Conservation (phyloP, 495 filamentous ascomycete genomes). For the Staphylotrichum tortipilum region DNA sequence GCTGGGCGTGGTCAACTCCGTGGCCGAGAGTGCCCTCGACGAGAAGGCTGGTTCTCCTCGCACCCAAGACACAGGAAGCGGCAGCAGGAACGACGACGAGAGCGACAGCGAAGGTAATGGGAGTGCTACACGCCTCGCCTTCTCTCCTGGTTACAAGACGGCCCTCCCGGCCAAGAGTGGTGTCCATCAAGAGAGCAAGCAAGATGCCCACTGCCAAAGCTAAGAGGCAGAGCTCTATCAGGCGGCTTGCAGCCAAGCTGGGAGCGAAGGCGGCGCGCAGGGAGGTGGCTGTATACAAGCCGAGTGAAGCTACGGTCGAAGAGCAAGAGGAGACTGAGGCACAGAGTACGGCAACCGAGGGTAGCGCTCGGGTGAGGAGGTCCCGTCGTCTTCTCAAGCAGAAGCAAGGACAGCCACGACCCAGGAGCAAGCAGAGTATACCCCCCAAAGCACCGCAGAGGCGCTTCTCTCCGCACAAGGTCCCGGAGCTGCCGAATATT, state of each 20-base stretch:
- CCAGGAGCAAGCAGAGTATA: neutral
- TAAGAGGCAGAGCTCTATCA: constrained; percentile 5
- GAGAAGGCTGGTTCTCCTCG: neutral
- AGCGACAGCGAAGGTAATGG: neutral
- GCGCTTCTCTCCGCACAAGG: neutral
- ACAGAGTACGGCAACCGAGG: neutral
- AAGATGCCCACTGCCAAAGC: neutral
- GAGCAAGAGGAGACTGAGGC: neutral
- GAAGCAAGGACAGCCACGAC: neutral
- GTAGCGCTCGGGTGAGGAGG: neutral
- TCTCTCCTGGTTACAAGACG: constrained; percentile 1
- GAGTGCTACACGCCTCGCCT: neutral
- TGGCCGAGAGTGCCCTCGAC: neutral
- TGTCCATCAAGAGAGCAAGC: neutral
- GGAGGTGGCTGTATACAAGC: constrained; percentile 5
- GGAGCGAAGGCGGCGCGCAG: constrained; percentile 1
- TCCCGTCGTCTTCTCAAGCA: neutral
- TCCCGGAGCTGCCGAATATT: neutral
- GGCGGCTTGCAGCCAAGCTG: neutral
- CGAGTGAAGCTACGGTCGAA: neutral
- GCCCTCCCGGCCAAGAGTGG: neutral
- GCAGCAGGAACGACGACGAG: neutral
- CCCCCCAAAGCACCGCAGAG: too few species aligned
- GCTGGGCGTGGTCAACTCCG: neutral
- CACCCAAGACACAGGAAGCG: neutral